A percentile compares a stretch with the other conserved stretches of the same genome.
Conservation (phyloP, 345 rosid genomes). For the Populus euphratica region DNA sequence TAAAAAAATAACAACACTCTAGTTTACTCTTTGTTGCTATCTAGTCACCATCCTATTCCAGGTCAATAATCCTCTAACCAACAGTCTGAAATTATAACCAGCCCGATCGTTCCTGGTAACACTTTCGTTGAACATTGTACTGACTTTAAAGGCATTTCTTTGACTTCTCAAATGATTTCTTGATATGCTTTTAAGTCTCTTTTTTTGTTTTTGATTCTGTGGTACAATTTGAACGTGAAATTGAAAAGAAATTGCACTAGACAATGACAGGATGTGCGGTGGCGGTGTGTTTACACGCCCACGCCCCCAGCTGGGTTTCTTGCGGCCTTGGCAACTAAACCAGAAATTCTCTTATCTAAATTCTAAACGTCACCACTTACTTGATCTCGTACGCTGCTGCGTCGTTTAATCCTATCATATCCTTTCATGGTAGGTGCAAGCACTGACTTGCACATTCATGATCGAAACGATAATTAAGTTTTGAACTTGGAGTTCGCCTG, state of each 20-base stretch:
- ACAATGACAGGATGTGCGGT: neutral
- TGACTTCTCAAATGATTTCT: slow-evolving; percentile 20
- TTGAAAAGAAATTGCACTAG: neutral
- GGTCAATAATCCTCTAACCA: slow-evolving; percentile 21
- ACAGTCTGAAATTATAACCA: neutral
- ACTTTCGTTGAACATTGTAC: slow-evolving; percentile 9
- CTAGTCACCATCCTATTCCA: slow-evolving; percentile 5
- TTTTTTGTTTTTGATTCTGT: neutral
- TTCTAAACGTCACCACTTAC: neutral
- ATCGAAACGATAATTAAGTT: neutral
- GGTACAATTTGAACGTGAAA: neutral
- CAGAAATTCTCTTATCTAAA: neutral
- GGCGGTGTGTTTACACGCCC: neutral
- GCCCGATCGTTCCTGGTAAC: neutral
- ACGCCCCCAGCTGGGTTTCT: neutral
- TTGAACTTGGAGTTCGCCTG: neutral
- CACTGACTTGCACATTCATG: neutral
- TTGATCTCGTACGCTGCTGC: neutral
- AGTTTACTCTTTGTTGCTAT: neutral
- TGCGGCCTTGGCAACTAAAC: neutral
- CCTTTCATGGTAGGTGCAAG: slow-evolving; percentile 2
- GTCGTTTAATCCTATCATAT: neutral
- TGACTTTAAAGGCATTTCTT: slow-evolving; percentile 24
- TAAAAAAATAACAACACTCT: neutral
- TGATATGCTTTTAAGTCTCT: neutral